A percentile compares a stretch with the other conserved stretches of the same genome.
Conservation (phyloP, 2,329 filamentous ascomycete species). For the Colletotrichum tropicale region DNA sequence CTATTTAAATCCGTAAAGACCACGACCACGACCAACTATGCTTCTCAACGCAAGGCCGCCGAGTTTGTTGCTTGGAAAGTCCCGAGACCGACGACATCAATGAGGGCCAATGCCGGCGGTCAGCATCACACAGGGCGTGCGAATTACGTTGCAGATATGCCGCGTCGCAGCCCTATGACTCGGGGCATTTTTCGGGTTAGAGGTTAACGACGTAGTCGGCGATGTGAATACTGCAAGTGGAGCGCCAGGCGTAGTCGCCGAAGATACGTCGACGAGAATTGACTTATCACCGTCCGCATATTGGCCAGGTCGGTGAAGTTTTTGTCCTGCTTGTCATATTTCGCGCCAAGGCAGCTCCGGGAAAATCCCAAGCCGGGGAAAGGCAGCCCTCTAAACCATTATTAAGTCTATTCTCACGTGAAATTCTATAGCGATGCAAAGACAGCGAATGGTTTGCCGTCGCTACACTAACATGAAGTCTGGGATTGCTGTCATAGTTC, state of each 20-base stretch:
- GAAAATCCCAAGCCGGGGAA: background rate
- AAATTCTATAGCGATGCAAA: rapidly evolving
- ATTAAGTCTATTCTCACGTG: background rate
- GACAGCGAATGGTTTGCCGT: background rate
- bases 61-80: background rate
- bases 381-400: background rate
- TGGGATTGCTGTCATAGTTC: rapidly evolving
- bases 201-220: background rate
- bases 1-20: background rate
- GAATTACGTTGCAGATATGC: background rate
- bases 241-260: background rate
- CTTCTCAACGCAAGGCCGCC: background rate
- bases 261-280: background rate
- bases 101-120: background rate
- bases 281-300: background rate
- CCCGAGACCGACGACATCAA: background rate
- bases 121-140: background rate
- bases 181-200: background rate
- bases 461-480: background rate
- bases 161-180: background rate
- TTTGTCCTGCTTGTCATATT: background rate
- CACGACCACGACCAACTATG: background rate
- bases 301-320: background rate
- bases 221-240: background rate
- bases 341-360: background rate